These are phyloP conservation scores for Noccaea bulbosa DNA, from an alignment of 345 rosid species.

Conservation along the genomic window DNA sequence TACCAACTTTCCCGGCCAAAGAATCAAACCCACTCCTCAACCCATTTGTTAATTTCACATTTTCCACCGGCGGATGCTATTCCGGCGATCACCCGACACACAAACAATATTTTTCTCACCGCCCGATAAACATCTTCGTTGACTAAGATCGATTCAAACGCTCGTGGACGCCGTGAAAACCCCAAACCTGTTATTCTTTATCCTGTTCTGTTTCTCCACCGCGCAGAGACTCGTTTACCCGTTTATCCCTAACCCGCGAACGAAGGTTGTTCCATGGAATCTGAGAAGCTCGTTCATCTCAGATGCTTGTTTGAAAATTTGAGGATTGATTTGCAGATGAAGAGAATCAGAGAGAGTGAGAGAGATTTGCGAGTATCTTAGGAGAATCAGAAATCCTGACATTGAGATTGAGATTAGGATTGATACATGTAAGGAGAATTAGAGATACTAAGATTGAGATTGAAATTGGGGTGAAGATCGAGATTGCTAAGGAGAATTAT, in stretches of 20 bases:
- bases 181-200: constrained; percentile 45
- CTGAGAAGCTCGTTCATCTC: constrained; percentile 93
- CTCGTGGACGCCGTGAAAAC: constrained; percentile 96
- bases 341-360: no score
- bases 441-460: no score
- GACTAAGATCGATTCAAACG: constrained; percentile 60
- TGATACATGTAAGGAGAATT: no score
- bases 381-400: no score
- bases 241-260: constrained; percentile 84
- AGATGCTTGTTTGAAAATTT: constrained; percentile 90
- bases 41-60: constrained; percentile 55
- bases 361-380: no score
- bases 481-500: no score
- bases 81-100: constrained; percentile 94
- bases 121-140: constrained; percentile 48
- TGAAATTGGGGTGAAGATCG: no score
- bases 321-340: neutral
- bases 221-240: constrained; percentile 80
- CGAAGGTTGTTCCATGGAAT: constrained; percentile 81
- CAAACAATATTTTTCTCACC: constrained; percentile 81
- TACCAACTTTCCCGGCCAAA: constrained; percentile 89
- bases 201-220: constrained; percentile 62
- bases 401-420: no score
- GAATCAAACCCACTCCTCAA: constrained; percentile 75
- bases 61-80: constrained; percentile 93